phyloP scores from a whole-genome alignment of 164 flowering plant species.

The Umbellularia californica region DNA sequence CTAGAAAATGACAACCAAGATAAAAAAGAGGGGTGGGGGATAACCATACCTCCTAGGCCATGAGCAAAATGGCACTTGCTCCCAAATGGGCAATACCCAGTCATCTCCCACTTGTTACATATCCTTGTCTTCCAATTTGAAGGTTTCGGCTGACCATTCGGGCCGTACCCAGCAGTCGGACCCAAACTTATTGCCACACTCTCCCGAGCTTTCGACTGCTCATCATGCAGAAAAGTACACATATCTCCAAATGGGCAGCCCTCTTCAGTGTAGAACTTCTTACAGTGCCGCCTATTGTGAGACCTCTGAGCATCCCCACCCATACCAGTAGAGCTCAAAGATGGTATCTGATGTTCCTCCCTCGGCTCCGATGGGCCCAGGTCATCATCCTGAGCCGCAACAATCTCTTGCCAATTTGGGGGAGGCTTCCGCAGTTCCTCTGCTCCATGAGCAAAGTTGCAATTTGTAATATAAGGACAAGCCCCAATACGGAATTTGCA shows the following conservation, averaged over 20 bases:
- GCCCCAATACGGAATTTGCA: constrained; percentile 92
- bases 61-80: constrained; percentile 98
- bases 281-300: constrained; percentile 88
- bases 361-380: constrained; percentile 46
- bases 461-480: constrained; percentile 90
- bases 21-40: not conserved
- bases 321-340: constrained; percentile 41
- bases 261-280: constrained; percentile 95
- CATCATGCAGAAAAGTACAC: constrained; percentile 93
- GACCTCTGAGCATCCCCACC: constrained; percentile 71
- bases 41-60: constrained; percentile 71
- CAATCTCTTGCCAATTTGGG: constrained; percentile 96
- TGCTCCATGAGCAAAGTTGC: constrained; percentile 90
- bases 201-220: constrained; percentile 83
- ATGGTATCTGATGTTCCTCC: constrained; percentile 91
- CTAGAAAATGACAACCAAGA: not conserved
- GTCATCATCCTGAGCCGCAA: constrained; percentile 73
- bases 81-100: constrained; percentile 97
- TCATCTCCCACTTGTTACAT: constrained; percentile 97
- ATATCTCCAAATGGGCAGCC: constrained; percentile 96
- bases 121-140: constrained; percentile 99
- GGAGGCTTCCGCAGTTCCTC: constrained; percentile 96
- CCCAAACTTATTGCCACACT: constrained; percentile 97
- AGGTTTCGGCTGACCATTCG: constrained; percentile 58
- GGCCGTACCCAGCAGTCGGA: constrained; percentile 48